Base-by-base conservation (phyloP, 345 rosid species). In the Hypericum perforatum region DNA sequence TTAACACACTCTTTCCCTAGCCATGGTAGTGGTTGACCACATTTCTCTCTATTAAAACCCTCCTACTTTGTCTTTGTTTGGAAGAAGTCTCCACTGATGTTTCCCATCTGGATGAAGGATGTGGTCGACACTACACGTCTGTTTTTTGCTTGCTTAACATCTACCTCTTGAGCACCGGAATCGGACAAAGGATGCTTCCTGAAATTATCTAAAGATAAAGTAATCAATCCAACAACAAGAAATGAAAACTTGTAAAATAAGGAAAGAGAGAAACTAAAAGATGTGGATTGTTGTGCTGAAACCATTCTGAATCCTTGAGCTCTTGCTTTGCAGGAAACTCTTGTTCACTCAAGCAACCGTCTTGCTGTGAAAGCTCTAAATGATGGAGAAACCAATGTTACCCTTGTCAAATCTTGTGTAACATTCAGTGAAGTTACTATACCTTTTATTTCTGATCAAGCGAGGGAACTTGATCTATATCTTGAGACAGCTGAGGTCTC, bases 391-490 rank as follows among this genome's bases (percentile, higher is more conserved):
- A 76, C 60, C 43, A 69, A 73, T 50, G 56, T 58, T 14, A 65
- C 65, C 58, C 78, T 86, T 70, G 74, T 77, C 57, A 90, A 74
- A 76, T 82, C 95, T 53, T 90, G 97, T 69, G 58, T 90, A 52
- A 85, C 97, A 13, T 90, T 84, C 65, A 80, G 77, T 52, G 97
- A 86, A 76, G 94, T 79, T 37, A 90, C 97, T 41, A 75, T 86
- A 71, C 95, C 94, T 61, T 77, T 87, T 55, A 70, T 86, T 74
- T 63, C 74, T 52, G 48, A 71, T 53, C 73, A 64, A 22, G 60
- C 74, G 7, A 76, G 68, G 72, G 85, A 80, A 50, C 61, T 87
- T 54, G 78, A 86, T 73, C 86, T 90, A 32, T 90, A 90, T 72
- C 64, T 86, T 7, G 94, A 82, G 69, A 90, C 94, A 40, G 82